A percentile compares a stretch with the other conserved stretches of the same genome.
Evolutionary conservation across 306 rosid species (phyloP).

Genomic region (Cucumis sativus): DNA sequence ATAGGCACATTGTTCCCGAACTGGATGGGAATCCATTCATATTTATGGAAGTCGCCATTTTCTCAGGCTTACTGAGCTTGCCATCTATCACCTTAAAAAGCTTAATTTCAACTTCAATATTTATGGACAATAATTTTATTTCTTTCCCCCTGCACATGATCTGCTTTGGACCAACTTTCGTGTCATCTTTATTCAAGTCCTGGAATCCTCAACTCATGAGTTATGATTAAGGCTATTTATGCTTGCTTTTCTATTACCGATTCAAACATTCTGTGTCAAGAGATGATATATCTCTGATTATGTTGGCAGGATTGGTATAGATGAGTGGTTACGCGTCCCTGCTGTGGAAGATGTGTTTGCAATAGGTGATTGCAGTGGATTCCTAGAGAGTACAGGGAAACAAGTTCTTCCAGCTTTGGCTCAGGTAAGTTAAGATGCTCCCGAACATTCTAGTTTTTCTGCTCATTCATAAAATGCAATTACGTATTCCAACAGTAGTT

Average conservation of each 20-base stretch:
- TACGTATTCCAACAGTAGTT: neutral
- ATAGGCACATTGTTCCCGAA: neutral
- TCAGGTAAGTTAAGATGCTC: constrained; percentile 36
- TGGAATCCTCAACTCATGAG: neutral
- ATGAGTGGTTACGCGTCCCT: constrained; percentile 85
- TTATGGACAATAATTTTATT: neutral
- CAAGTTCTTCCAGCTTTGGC: constrained; percentile 82
- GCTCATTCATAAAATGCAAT: neutral
- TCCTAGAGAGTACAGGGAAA: constrained; percentile 84
- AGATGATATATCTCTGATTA: neutral
- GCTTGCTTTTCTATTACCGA: neutral
- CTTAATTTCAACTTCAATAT: neutral
- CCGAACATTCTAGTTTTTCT: neutral
- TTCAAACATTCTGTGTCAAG: neutral
- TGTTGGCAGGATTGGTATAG: constrained; percentile 69
- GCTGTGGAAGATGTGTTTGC: constrained; percentile 63
- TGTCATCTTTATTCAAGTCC: neutral
- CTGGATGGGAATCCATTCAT: neutral
- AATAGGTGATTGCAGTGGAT: constrained; percentile 92
- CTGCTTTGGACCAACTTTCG: neutral
- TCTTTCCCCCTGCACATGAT: neutral
- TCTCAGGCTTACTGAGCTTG: neutral
- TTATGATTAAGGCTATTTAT: neutral
- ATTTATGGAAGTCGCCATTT: neutral
- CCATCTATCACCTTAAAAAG: neutral